Conservation (phyloP, 345 rosid species). For the Populus pruinosa region DNA sequence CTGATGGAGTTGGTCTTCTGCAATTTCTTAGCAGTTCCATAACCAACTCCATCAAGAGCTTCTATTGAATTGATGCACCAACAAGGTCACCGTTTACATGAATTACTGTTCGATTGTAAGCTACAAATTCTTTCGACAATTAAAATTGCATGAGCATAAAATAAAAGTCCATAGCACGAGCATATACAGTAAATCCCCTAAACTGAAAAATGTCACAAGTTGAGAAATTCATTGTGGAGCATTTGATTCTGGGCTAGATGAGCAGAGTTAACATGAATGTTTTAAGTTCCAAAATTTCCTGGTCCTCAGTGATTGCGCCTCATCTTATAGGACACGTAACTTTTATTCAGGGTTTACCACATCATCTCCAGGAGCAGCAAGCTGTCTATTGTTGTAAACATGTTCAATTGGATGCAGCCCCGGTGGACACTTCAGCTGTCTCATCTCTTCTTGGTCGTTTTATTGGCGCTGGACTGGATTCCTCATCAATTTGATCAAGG, state of each 20-base stretch:
- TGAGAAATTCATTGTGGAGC: neutral
- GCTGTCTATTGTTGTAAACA: neutral
- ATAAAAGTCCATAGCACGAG: neutral
- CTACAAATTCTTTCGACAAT: neutral
- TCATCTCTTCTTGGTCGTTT: conserved; percentile 43
- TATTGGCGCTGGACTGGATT: conserved; percentile 15
- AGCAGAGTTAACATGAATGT: neutral
- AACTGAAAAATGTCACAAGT: neutral
- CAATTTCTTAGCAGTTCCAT: neutral
- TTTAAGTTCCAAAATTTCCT: neutral
- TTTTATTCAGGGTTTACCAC: neutral
- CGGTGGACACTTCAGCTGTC: conserved; percentile 1
- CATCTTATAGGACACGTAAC: neutral
- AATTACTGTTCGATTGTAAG: neutral
- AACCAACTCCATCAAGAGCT: neutral
- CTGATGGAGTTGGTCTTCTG: neutral
- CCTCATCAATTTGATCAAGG: conserved; percentile 1
- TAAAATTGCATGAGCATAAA: conserved; percentile 5
- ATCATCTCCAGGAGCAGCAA: neutral
- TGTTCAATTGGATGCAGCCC: conserved; percentile 11
- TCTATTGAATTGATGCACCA: neutral
- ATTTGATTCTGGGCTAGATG: conserved; percentile 1
- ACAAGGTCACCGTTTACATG: neutral
- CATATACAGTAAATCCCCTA: conserved; percentile 15
- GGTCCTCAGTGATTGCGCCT: neutral